These are phyloP conservation scores for Pseudopithomyces maydicus DNA, from an alignment of 2,329 filamentous ascomycete genomes.

Conservation along the genomic window DNA sequence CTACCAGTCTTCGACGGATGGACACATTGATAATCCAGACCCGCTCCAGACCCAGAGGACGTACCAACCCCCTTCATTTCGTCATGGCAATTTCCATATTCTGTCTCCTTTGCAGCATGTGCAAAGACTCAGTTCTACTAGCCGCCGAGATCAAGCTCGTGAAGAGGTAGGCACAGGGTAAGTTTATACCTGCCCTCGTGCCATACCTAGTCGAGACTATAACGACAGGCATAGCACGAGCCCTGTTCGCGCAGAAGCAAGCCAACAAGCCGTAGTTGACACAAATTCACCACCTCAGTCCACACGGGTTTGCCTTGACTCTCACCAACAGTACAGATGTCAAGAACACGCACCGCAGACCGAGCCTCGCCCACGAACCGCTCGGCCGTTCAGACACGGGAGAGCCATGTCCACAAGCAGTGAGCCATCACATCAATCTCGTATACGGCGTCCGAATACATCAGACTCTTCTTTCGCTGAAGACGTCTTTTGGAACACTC, in stretches of 20 bases:
- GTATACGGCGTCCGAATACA: not conserved
- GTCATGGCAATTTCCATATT: conserved; percentile 13
- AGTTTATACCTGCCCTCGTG: not conserved
- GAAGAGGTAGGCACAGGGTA: not conserved
- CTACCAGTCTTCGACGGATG: conserved; percentile 15
- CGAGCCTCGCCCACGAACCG: conserved; percentile 10
- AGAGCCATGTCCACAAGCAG: conserved; percentile 33
- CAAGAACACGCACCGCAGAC: conserved; percentile 11
- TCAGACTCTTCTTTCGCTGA: conserved; percentile 10
- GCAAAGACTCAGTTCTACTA: conserved; percentile 19
- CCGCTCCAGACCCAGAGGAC: conserved; percentile 11
- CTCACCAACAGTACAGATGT: conserved; percentile 14
- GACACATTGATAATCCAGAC: conserved; percentile 20
- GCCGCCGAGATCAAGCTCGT: conserved; percentile 3
- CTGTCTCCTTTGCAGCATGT: conserved; percentile 24
- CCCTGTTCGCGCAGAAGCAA: conserved; percentile 8
- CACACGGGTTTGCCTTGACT: conserved; percentile 16
- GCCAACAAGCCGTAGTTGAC: conserved; percentile 3
- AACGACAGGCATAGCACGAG: not conserved
- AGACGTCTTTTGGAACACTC: conserved; percentile 21
- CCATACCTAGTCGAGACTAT: not conserved
- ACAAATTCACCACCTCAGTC: conserved; percentile 8
- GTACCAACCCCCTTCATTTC: conserved; percentile 9
- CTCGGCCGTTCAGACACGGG: conserved; percentile 5
- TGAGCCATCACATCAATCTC: conserved; percentile 16